Base-by-base conservation (phyloP, 2,329 filamentous ascomycete genomes). In the Alternaria angustiovoidea region DNA sequence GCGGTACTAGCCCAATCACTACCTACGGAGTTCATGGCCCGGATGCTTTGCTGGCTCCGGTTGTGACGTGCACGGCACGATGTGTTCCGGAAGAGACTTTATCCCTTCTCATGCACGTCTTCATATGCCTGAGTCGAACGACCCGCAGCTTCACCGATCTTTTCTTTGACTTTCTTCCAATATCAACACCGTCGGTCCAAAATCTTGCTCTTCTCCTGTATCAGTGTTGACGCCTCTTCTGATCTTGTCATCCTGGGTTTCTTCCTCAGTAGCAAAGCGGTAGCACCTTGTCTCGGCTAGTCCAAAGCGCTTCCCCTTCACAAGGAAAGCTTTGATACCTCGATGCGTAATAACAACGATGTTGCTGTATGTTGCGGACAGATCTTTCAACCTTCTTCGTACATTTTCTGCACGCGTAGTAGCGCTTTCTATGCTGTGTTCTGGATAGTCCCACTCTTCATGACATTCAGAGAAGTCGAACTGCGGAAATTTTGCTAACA, bases 271-370 rank as follows among this genome's bases (percentile, higher is more conserved):
- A 3, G 54, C 66, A 56, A 69, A 70, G 1, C 67, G 56, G 55
- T 66, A 70, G 5, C 54, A 38, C 7, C 68, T 55, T 22, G 43
- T 51, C 38, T 71, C 70, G 4, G 63, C 62, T 1, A 66, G 34
- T 24, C 59, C 57, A 51, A 67, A 71, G 14, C 64, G 47, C 28
- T 57, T 55, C 3, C 65, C 66, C 39, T 67, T 61, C 3, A 63
- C 67, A 11, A 71, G 20, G 43, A 51, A 69, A 8, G 52, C 63
- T 22, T 68, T 67, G 28, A 71, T 66, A 0, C 66, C 62, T 14
- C 63, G 58, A 62, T 70, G 70, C 46, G 66, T 67, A 11, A 70
- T 34, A 5, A 73, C n/a, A 4, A 51, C 59, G 20, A 69, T 69
- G 43, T 65, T 67, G 2, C 36, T 26, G 20, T 65, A 62, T 8